phyloP scores from a whole-genome alignment of 2,329 filamentous ascomycete species.

The Septoria linicola region DNA sequence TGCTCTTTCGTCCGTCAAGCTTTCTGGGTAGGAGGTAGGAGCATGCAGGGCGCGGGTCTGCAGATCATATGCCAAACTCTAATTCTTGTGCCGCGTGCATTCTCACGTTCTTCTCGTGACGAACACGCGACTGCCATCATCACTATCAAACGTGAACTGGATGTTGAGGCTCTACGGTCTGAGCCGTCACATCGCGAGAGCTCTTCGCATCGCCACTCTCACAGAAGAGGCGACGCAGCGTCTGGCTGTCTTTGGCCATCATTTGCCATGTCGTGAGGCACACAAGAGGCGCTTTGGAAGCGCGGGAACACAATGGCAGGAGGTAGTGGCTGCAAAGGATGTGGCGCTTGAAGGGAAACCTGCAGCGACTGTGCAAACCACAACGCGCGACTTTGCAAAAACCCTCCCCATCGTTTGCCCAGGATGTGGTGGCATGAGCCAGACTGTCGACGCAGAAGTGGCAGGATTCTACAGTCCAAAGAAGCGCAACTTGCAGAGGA shows the following conservation, averaged over 20 bases:
- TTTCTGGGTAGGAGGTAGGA: no score
- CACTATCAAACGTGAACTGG: no score
- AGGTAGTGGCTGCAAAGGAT: background rate
- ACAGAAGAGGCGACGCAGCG: slow-evolving; percentile 5
- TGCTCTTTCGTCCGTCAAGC: no score
- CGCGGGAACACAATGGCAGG: slow-evolving; percentile 2
- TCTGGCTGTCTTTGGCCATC: background rate
- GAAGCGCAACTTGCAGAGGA: slow-evolving; percentile 40
- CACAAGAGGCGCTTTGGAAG: slow-evolving; percentile 16
- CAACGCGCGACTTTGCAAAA: slow-evolving; percentile 18
- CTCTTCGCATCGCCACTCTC: slow-evolving; percentile 2
- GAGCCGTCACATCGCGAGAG: slow-evolving; percentile 7
- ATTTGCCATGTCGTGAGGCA: slow-evolving; percentile 3
- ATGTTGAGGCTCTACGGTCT: slow-evolving; percentile 6
- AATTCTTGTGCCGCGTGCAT: no score
- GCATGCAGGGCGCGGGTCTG: no score
- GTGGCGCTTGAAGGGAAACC: no score
- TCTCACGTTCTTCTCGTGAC: background rate
- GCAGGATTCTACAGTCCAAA: slow-evolving; percentile 59
- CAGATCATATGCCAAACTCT: no score
- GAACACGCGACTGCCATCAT: background rate
- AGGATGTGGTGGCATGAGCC: slow-evolving; percentile 62
- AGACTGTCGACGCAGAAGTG: slow-evolving; percentile 54
- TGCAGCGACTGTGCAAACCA: background rate
- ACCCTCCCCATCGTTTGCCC: slow-evolving; percentile 49